Evolutionary conservation across 1,284 basidiomycete species (phyloP), one percentile per base, ranked within the genome.

Genomic region (Ganoderma multipileum): DNA sequence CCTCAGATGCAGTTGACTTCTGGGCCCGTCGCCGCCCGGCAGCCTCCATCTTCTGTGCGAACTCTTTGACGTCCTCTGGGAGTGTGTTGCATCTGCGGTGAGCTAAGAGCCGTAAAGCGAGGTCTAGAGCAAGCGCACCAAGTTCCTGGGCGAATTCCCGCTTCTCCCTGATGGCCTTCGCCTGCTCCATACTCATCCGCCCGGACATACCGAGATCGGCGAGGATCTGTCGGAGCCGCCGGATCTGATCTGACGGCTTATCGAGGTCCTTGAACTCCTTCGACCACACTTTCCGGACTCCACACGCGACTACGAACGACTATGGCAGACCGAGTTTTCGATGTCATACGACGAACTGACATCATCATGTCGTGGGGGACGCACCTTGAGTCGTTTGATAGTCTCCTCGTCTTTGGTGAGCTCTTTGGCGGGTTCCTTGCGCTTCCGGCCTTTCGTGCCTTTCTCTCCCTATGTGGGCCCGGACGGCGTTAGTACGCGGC

Each of bases 61-160:
- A 93, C 64, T 84, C 82, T 72, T 87, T 82, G 36, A 92, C 91
- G 68, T 92, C 91, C 84, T 87, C 91, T 92, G 75, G 63, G 9
- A 26, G 3, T 11, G 60, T 14, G 23, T 33, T 36, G 20, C 39
- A 16, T 42, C 36, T 18, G 3, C 23, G 23, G 26, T 28, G 2
- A 28, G 42, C 36, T 26, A 30, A 52, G 39, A 41, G 16, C 18
- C 23, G 33, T n/a, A n/a, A n/a, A n/a, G 36, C 36, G 3, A 16
- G 18, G n/a, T 9, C 3, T 18, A 18, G 42, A 41, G 16, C n/a
- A 23, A 12, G 81, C 88, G 52, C 74, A 95, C 94, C 86, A 18
- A 96, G 84, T 76, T 97, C 95, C 71, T 93, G 84, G 33, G 87
- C 92, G 9, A 96, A 79, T 75, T 95, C 95, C 60, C 93, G 82